Evolutionary conservation across 768 basidiomycete genomes (phyloP).

Genomic region (Fistulinella prunicolor): DNA sequence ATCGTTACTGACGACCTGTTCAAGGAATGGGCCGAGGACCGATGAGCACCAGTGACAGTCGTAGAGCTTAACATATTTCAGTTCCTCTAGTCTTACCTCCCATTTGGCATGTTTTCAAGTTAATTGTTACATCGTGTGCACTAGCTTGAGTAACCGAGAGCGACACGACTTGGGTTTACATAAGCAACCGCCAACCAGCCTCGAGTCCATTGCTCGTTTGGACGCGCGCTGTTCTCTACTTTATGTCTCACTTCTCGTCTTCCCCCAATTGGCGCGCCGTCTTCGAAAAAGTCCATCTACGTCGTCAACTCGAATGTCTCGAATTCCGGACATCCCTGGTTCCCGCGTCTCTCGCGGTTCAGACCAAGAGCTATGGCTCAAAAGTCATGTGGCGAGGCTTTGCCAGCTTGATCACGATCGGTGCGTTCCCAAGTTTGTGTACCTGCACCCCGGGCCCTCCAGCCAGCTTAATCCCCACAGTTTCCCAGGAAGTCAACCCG

Average conservation of each 20-base stretch:
- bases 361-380: conserved; percentile 65
- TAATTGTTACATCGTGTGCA: conserved; percentile 20
- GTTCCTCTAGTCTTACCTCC: conserved; percentile 17
- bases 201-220: neutral
- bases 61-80: conserved; percentile 27
- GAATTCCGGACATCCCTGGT: conserved; percentile 74
- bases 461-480: conserved; percentile 36
- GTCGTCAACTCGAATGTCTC: conserved; percentile 38
- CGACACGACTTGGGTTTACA: conserved; percentile 9
- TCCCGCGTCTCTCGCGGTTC: conserved; percentile 50
- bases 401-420: conserved; percentile 64
- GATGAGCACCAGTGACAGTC: conserved; percentile 43
- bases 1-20: conserved; percentile 20
- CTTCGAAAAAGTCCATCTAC: too few species aligned
- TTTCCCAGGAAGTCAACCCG: conserved; percentile 95
- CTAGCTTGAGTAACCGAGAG: conserved; percentile 5
- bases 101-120: conserved; percentile 17
- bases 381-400: conserved; percentile 55
- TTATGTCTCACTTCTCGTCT: neutral
- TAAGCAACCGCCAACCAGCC: conserved; percentile 13
- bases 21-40: conserved; percentile 93
- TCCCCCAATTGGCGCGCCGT: neutral
- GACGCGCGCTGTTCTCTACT: conserved; percentile 1
- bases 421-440: conserved; percentile 37
- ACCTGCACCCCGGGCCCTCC: neutral